These are phyloP conservation scores for Aspergillus sp. DNA, from an alignment of 2,329 filamentous ascomycete species.

Conservation along the genomic window DNA sequence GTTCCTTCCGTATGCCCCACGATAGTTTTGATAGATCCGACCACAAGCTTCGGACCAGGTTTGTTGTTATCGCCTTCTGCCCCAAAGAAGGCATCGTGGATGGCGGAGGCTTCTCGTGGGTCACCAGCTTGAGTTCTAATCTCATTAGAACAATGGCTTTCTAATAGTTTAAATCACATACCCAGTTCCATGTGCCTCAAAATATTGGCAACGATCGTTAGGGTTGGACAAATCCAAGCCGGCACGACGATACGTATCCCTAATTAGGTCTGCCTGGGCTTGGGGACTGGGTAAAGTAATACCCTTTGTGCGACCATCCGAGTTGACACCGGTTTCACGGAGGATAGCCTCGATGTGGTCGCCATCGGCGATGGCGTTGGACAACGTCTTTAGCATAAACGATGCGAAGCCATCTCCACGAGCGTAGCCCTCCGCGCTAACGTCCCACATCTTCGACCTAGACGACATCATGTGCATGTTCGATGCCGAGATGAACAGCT, in stretches of 20 bases:
- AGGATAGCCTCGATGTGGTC: slow-evolving; percentile 40
- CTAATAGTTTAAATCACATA: too few species aligned
- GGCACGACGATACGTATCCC: slow-evolving; percentile 29
- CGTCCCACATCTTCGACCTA: slow-evolving; percentile 47
- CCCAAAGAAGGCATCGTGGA: slow-evolving; percentile 21
- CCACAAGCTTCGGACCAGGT: slow-evolving; percentile 7
- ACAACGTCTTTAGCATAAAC: too few species aligned
- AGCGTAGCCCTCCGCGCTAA: slow-evolving; percentile 45
- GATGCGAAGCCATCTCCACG: slow-evolving; percentile 47
- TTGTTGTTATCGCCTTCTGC: too few species aligned
- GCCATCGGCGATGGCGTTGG: slow-evolving; percentile 41
- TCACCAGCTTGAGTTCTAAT: too few species aligned
- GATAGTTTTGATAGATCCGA: slow-evolving; percentile 31
- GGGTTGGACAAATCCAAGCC: slow-evolving; percentile 25
- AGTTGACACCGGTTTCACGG: slow-evolving; percentile 24
- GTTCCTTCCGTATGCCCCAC: slow-evolving; percentile 34
- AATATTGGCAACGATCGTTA: slow-evolving; percentile 31
- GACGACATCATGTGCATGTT: slow-evolving; percentile 44
- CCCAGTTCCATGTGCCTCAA: slow-evolving; percentile 44
- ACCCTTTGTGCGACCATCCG: slow-evolving; percentile 18
- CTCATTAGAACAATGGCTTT: too few species aligned
- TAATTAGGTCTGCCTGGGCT: slow-evolving; percentile 37
- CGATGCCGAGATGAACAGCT: slow-evolving; percentile 19
- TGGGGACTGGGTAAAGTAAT: slow-evolving; percentile 23
- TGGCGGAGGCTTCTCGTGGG: slow-evolving; percentile 22